These are phyloP conservation scores for Crataegus laevigata DNA, from an alignment of 306 rosid genomes.

Conservation along the genomic window DNA sequence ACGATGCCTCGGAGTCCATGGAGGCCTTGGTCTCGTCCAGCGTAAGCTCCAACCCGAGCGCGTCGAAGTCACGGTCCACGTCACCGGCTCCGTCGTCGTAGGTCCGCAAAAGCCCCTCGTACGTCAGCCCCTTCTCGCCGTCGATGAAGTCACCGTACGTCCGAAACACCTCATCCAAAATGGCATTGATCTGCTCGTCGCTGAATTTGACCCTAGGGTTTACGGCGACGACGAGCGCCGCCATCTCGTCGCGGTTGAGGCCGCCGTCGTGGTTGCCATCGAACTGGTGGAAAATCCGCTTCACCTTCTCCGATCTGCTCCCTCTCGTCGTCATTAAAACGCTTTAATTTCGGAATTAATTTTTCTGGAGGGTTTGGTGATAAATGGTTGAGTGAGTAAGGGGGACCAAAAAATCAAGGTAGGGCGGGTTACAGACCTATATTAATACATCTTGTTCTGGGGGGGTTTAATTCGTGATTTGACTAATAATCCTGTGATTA, in stretches of 20 bases:
- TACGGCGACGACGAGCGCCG: constrained; percentile 91
- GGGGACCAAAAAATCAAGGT: not conserved
- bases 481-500: not conserved
- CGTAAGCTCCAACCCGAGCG: constrained; percentile 70
- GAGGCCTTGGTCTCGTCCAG: constrained; percentile 33
- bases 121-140: constrained; percentile 81
- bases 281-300: constrained; percentile 77
- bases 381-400: not conserved
- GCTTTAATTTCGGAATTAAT: not conserved
- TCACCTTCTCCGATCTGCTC: constrained; percentile 96
- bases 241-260: constrained; percentile 84
- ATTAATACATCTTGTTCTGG: not conserved
- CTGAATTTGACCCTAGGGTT: constrained; percentile 98
- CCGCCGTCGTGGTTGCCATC: constrained; percentile 84
- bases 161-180: constrained; percentile 87
- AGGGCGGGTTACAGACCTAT: not conserved
- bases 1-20: constrained; percentile 63
- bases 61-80: constrained; percentile 94
- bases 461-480: not conserved
- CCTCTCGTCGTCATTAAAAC: constrained; percentile 83
- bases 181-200: constrained; percentile 96
- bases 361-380: not conserved
- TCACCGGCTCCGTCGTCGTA: constrained; percentile 99
- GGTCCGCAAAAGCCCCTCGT: constrained; percentile 82
- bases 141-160: constrained; percentile 85